Evolutionary conservation across 805 yeast species (phyloP).

Genomic region (Lachancea cidri): DNA sequence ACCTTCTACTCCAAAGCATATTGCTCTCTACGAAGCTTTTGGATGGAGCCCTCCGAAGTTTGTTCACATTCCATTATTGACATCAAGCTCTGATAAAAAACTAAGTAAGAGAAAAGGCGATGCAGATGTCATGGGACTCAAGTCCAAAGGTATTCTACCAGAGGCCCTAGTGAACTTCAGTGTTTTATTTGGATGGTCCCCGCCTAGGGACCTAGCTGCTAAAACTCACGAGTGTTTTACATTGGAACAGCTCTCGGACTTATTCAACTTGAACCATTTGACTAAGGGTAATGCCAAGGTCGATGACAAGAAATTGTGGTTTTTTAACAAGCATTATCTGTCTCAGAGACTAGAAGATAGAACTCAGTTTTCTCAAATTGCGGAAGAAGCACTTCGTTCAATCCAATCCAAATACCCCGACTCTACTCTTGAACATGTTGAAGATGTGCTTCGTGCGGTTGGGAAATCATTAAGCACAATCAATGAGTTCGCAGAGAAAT

Average conservation of each 20-base stretch:
- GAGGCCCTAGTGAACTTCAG: slow-evolving; percentile 85
- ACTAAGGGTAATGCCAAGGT: slow-evolving; percentile 95
- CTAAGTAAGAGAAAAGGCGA: slow-evolving; percentile 85
- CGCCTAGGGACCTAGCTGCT: slow-evolving; percentile 52
- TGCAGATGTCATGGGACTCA: slow-evolving; percentile 58
- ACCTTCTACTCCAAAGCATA: slow-evolving; percentile 91
- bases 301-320: slow-evolving; percentile 66
- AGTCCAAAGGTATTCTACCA: slow-evolving; percentile 63
- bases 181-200: slow-evolving; percentile 94
- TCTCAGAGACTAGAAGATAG: slow-evolving; percentile 38
- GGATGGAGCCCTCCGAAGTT: slow-evolving; percentile 80
- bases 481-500: slow-evolving; percentile 45
- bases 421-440: slow-evolving; percentile 32
- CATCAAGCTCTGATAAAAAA: slow-evolving; percentile 67
- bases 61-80: slow-evolving; percentile 85
- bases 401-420: slow-evolving; percentile 15
- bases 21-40: slow-evolving; percentile 79
- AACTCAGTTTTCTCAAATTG: slow-evolving; percentile 32
- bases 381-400: slow-evolving; percentile 28
- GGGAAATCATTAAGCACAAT: slow-evolving; percentile 49
- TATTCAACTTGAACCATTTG: slow-evolving; percentile 63
- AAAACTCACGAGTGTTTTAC: slow-evolving; percentile 48
- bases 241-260: slow-evolving; percentile 45
- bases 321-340: slow-evolving; percentile 72
- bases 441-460: slow-evolving; percentile 38